A percentile compares a stretch with the other conserved stretches of the same genome.
phyloP scores from a whole-genome alignment of 345 rosid genomes.

The Melastoma malabathricum region DNA sequence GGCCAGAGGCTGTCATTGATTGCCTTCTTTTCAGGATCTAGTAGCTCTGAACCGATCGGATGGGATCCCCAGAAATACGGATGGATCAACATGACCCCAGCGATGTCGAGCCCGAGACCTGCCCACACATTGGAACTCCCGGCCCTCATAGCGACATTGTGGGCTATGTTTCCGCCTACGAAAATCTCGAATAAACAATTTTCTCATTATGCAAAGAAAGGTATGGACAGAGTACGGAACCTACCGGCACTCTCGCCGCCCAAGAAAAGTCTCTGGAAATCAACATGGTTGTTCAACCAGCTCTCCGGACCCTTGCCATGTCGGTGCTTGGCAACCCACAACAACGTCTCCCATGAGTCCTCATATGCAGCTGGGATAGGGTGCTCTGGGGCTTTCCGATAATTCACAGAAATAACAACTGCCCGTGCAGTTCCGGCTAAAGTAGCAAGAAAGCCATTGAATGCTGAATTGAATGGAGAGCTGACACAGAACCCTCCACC shows the following conservation, averaged over 20 bases:
- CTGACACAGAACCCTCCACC: slow-evolving; percentile 42
- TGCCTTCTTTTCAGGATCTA: slow-evolving; percentile 15
- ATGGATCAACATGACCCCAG: slow-evolving; percentile 28
- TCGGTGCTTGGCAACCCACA: slow-evolving; percentile 24
- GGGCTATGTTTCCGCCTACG: slow-evolving; percentile 34
- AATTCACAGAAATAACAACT: slow-evolving; percentile 45
- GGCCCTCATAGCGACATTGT: slow-evolving; percentile 30
- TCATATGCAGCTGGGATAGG: slow-evolving; percentile 62
- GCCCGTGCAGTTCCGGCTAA: slow-evolving; percentile 10
- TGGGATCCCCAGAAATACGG: slow-evolving; percentile 36
- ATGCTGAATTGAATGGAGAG: slow-evolving; percentile 16
- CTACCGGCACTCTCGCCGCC: slow-evolving; percentile 27
- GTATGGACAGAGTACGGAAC: too few relatives aligned
- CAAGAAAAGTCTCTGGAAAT: slow-evolving; percentile 20
- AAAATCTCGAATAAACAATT: too few relatives aligned
- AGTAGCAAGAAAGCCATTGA: slow-evolving; percentile 6
- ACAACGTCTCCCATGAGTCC: slow-evolving; percentile 49
- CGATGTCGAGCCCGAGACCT: slow-evolving; percentile 9
- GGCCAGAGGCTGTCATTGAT: slow-evolving; percentile 28
- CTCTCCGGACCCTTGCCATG: slow-evolving; percentile 15
- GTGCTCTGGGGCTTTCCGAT: slow-evolving; percentile 57
- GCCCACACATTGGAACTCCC: slow-evolving; percentile 13
- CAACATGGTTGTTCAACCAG: slow-evolving; percentile 26
- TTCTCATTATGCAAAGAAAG: too few relatives aligned
- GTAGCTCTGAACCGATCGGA: slow-evolving; percentile 31